phyloP scores from a whole-genome alignment of 805 yeast species.

The Saccharomycopsis babjevae region DNA sequence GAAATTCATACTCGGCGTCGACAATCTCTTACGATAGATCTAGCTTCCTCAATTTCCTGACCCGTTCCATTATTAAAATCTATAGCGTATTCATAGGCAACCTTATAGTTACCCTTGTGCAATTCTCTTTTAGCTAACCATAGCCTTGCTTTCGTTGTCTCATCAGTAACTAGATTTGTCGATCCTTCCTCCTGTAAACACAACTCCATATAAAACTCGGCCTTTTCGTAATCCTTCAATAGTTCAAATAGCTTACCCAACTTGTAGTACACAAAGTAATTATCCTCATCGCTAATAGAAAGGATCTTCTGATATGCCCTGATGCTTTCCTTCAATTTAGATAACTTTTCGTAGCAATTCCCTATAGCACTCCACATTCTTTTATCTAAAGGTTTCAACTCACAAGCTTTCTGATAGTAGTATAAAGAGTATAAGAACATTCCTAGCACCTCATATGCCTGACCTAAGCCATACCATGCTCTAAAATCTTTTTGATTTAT shows the following conservation, averaged over 20 bases:
- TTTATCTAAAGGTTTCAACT: slow-evolving; percentile 78
- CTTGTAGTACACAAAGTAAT: slow-evolving; percentile 45
- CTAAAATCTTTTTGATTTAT: slow-evolving; percentile 80
- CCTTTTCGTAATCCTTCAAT: slow-evolving; percentile 39
- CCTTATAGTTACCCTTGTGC: slow-evolving; percentile 44
- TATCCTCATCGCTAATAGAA: slow-evolving; percentile 37
- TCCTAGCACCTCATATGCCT: slow-evolving; percentile 92
- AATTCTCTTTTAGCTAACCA: slow-evolving; percentile 77
- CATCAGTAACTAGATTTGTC: slow-evolving; percentile 55
- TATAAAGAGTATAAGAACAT: slow-evolving; percentile 89
- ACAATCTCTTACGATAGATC: slow-evolving; percentile 62
- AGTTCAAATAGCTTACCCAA: slow-evolving; percentile 60
- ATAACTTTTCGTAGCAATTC: slow-evolving; percentile 73
- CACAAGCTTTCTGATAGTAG: slow-evolving; percentile 85
- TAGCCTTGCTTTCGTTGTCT: slow-evolving; percentile 67
- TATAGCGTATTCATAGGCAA: slow-evolving; percentile 64
- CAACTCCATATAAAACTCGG: slow-evolving; percentile 53
- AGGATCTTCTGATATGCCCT: slow-evolving; percentile 76
- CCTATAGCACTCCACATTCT: slow-evolving; percentile 97
- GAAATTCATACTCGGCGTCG: not conserved
- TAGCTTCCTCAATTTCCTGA: slow-evolving; percentile 81
- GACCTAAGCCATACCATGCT: slow-evolving; percentile 98
- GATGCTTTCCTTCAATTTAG: slow-evolving; percentile 60
- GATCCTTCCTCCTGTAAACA: slow-evolving; percentile 50
- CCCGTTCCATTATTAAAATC: slow-evolving; percentile 66